Evolutionary conservation across 2,329 filamentous ascomycete species (phyloP), one percentile per base, ranked within the genome.

Genomic region (Colletotrichum higginsianum): DNA sequence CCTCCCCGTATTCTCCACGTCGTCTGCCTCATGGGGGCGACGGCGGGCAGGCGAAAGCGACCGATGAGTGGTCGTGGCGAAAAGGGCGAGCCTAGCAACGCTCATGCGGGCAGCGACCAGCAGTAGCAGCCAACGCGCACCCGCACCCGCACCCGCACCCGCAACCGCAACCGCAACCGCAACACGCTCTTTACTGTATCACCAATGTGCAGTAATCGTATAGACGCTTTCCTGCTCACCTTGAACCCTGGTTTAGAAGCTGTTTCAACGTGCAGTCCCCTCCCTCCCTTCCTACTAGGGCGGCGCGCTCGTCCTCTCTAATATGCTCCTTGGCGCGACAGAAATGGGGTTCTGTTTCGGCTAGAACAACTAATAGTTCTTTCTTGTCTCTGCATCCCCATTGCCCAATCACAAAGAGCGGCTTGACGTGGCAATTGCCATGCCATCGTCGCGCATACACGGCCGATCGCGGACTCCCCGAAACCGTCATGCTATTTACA

Each of bases 331-430:
- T 46, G 38, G 46, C 53, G 61, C 53, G 52, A 62, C 64, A 47
- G n/a, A 30, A 63, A 58, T 63, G 64, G 68, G 64, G 64, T 58
- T 62, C 49, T 68, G 68, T 71, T 71, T 71, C 68, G 65, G 65
- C 68, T 63, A 63, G 68, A 38, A 71, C 64, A 68, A 57, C 56
- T 26, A 57, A 62, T 67, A 30, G 44, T 63, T 35, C 30, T 35
- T 35, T 35, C 46, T 47, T 58, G 49, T 40, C 49, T 58, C 44
- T 58, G 64, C 57, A 50, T 57, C 53, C 44, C 8, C 56, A 11
- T 49, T 40, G 12, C 50, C 26, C 64, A 58, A 47, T 52, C 49
- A 50, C 52, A 40, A 38, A 64, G 44, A 65, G 26, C n/a, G 16
- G 44, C 23, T 30, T 44, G 21, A 49, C 11, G 63, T 49, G 58